A percentile compares a stretch with the other conserved stretches of the same genome.
Evolutionary conservation across 352 stramenopile species (phyloP).

Genomic region (Phytophthora vignae): DNA sequence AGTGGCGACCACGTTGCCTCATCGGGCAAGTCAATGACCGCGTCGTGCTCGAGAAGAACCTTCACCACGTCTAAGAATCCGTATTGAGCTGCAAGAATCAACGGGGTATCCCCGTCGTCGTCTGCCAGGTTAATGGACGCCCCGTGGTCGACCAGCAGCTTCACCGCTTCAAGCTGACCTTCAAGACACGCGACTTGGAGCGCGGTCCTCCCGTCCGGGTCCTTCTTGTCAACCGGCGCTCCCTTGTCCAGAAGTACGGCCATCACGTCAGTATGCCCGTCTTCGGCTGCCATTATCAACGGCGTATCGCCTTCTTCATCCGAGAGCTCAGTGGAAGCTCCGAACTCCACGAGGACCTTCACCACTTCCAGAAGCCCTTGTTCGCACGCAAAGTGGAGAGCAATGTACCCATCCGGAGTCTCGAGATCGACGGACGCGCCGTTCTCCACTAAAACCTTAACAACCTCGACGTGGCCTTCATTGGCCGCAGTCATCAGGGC

Average conservation of each 20-base stretch:
- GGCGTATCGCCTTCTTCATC: slow-evolving; percentile 7
- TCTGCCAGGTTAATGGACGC: background rate
- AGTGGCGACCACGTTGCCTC: background rate
- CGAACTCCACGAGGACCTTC: slow-evolving; percentile 2
- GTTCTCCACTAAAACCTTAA: slow-evolving; percentile 1
- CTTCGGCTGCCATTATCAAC: slow-evolving; percentile 7
- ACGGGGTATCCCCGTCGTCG: background rate
- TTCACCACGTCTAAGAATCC: background rate
- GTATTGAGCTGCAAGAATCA: background rate
- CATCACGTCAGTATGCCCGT: background rate
- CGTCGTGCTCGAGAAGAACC: background rate
- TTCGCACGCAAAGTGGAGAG: background rate
- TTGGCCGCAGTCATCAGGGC: background rate
- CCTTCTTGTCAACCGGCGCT: background rate
- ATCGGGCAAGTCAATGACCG: background rate
- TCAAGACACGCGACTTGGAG: background rate
- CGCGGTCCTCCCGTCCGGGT: background rate
- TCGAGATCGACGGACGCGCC: background rate
- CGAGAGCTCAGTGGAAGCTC: slow-evolving; percentile 1
- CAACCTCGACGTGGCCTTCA: background rate
- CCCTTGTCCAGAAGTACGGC: background rate
- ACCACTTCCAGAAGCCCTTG: background rate
- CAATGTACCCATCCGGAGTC: background rate
- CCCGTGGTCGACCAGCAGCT: background rate
- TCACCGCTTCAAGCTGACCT: background rate